Percentiles rank a stretch among this genome's conserved stretches.
phyloP scores from a whole-genome alignment of 208 protist genomes.

The Trichomonas gallinae region DNA sequence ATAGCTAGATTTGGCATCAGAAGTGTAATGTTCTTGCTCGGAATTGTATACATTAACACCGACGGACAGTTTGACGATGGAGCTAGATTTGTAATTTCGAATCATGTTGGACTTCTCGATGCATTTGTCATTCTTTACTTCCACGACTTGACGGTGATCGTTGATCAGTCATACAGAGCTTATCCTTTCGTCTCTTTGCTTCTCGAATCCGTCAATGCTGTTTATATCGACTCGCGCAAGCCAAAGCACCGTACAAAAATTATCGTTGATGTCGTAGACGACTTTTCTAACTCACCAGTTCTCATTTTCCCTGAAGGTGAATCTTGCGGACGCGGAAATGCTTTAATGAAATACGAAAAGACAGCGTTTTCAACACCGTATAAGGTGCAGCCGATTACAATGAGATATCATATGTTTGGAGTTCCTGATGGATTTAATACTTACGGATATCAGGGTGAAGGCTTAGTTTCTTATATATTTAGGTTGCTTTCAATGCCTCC shows the following conservation, averaged over 20 bases:
- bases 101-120: not conserved
- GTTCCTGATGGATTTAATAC: not conserved
- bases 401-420: not conserved
- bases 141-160: not conserved
- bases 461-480: not conserved
- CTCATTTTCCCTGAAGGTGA: not conserved
- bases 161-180: not conserved
- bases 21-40: not conserved
- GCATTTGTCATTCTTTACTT: not conserved
- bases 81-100: not conserved
- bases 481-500: not conserved
- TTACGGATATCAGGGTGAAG: not conserved
- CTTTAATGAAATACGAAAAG: not conserved
- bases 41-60: not conserved
- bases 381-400: not conserved
- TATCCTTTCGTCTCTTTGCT: not conserved
- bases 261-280: not conserved
- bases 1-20: not conserved
- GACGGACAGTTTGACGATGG: constrained; percentile 4
- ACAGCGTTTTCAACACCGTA: not conserved
- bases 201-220: not conserved
- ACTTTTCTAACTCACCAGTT: not conserved
- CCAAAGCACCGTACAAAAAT: not conserved
- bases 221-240: not conserved
- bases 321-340: not conserved